Evolutionary conservation across 148 eudicot species (phyloP).

Genomic region (Oxyria digyna): DNA sequence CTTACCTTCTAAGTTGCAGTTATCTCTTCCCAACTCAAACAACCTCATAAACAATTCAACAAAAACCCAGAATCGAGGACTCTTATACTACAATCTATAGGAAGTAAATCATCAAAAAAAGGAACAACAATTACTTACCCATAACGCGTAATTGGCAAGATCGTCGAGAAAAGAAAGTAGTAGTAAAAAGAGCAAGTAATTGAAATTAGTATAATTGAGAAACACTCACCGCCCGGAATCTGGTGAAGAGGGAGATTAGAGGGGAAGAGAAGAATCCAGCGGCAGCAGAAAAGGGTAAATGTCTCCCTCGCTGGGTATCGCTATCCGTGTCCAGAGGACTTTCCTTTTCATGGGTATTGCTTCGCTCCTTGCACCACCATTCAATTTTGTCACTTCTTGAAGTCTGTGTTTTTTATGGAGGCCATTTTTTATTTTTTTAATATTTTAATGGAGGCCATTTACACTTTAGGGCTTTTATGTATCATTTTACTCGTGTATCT

Average conservation of each 20-base stretch:
- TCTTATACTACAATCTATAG: neutral
- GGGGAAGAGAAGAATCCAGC: conserved; percentile 2
- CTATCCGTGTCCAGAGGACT: conserved; percentile 10
- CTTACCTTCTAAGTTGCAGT: neutral
- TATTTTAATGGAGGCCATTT: neutral
- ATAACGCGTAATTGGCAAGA: neutral
- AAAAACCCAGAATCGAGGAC: neutral
- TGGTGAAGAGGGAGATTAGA: neutral
- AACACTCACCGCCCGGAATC: neutral
- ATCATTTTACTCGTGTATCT: too few relatives aligned
- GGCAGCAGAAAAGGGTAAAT: conserved; percentile 7
- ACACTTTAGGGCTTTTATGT: neutral
- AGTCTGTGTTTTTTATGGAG: neutral
- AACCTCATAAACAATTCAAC: neutral
- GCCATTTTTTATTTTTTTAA: too few relatives aligned
- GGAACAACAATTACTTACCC: neutral
- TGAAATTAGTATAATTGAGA: neutral
- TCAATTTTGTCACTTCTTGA: conserved; percentile 23
- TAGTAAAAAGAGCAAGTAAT: neutral
- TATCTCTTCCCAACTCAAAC: neutral
- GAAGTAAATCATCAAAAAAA: neutral
- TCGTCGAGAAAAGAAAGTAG: neutral
- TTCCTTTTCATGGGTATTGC: conserved; percentile 9
- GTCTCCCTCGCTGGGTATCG: conserved; percentile 3
- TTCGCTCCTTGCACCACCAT: conserved; percentile 14